These are phyloP conservation scores for Datisca glomerata DNA, from an alignment of 306 rosid species.

Conservation along the genomic window DNA sequence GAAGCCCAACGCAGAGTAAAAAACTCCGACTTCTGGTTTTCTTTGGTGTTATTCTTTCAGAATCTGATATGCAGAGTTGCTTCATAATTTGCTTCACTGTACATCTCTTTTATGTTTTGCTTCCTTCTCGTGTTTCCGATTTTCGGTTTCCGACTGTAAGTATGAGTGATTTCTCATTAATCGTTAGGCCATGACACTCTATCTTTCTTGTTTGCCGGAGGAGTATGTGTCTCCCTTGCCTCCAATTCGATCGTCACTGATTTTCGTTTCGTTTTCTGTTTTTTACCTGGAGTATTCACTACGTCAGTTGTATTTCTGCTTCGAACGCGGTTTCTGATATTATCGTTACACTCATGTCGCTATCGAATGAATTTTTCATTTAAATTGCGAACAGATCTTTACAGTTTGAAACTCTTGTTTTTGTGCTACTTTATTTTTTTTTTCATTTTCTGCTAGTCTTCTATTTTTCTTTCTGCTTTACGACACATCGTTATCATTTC, in stretches of 20 bases:
- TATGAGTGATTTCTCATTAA: not conserved
- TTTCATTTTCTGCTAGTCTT: no score
- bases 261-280: no score
- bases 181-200: not conserved
- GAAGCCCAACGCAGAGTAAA: slow-evolving; percentile 17
- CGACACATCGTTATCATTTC: not conserved
- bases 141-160: no score
- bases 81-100: not conserved
- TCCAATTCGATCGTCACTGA: no score
- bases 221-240: no score
- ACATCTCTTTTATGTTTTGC: not conserved
- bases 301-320: no score
- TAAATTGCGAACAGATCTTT: not conserved
- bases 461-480: not conserved
- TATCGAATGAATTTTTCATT: no score
- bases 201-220: not conserved
- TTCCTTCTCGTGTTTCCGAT: no score
- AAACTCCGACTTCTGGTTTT: not conserved
- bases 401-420: not conserved
- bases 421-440: not conserved
- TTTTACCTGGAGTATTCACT: no score
- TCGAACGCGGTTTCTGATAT: no score
- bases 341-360: no score
- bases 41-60: not conserved
- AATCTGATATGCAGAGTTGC: not conserved